phyloP scores from a whole-genome alignment of 179 eudicot genomes.

The Silene vulgaris region DNA sequence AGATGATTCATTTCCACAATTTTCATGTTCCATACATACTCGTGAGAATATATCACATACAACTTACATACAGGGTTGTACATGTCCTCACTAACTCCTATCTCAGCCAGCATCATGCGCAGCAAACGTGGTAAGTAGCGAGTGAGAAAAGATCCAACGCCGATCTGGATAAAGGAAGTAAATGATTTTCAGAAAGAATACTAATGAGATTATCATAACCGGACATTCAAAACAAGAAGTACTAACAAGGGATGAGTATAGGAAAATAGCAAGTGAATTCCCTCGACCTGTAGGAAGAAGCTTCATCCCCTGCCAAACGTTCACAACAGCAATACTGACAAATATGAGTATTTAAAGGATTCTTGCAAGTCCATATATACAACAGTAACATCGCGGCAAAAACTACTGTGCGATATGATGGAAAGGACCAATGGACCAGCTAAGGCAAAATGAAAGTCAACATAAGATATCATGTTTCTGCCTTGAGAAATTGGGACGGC shows the following conservation, averaged over 20 bases:
- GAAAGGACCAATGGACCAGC: background rate
- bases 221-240: slow-evolving; percentile 23
- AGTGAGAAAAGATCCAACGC: slow-evolving; percentile 72
- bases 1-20: background rate
- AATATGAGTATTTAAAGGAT: background rate
- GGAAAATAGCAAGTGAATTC: slow-evolving; percentile 57
- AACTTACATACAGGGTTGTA: slow-evolving; percentile 99
- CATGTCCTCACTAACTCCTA: slow-evolving; percentile 81
- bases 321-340: background rate
- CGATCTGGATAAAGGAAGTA: slow-evolving; percentile 48
- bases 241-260: slow-evolving; percentile 73
- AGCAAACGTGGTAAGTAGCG: slow-evolving; percentile 60
- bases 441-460: background rate
- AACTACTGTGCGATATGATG: background rate
- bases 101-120: slow-evolving; percentile 53
- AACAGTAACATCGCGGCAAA: background rate
- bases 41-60: slow-evolving; percentile 25
- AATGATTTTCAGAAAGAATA: slow-evolving; percentile 3
- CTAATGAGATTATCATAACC: slow-evolving; percentile 13
- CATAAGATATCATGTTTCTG: background rate
- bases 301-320: slow-evolving; percentile 83
- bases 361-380: background rate
- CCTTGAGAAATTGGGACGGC: background rate
- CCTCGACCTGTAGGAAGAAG: slow-evolving; percentile 92
- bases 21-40: background rate